Conservation (phyloP, 345 rosid genomes). For the Toxicodendron radicans region DNA sequence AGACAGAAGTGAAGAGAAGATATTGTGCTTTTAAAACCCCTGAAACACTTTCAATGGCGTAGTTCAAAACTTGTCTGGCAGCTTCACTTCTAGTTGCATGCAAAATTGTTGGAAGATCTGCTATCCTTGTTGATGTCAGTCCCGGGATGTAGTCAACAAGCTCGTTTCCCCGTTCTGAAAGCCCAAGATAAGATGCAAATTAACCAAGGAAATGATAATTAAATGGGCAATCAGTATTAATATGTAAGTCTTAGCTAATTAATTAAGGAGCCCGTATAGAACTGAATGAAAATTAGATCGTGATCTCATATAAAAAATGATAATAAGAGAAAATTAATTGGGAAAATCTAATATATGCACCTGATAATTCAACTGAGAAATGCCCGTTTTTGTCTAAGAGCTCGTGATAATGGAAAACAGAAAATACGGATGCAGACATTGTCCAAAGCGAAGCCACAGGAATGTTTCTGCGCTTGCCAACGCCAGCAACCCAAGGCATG, state of each 20-base stretch:
- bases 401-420: slow-evolving; percentile 9
- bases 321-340: no score
- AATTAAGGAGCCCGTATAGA: no score
- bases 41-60: not conserved
- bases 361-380: no score
- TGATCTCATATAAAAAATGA: no score
- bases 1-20: slow-evolving; percentile 26
- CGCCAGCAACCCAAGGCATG: slow-evolving; percentile 30
- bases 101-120: slow-evolving; percentile 24
- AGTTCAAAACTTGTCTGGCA: not conserved
- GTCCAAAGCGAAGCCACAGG: slow-evolving; percentile 42
- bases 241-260: no score
- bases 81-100: slow-evolving; percentile 1
- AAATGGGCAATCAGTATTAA: no score
- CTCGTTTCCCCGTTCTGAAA: slow-evolving; percentile 37
- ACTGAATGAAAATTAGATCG: no score
- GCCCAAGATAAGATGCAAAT: no score
- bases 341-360: no score
- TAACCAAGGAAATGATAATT: no score
- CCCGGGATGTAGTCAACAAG: slow-evolving; percentile 41
- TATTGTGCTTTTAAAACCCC: slow-evolving; percentile 20
- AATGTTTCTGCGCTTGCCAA: slow-evolving; percentile 37
- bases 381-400: no score
- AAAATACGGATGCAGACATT: slow-evolving; percentile 35
- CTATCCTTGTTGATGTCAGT: slow-evolving; percentile 24